phyloP scores from a whole-genome alignment of 345 rosid genomes.

The Barbarea vulgaris region DNA sequence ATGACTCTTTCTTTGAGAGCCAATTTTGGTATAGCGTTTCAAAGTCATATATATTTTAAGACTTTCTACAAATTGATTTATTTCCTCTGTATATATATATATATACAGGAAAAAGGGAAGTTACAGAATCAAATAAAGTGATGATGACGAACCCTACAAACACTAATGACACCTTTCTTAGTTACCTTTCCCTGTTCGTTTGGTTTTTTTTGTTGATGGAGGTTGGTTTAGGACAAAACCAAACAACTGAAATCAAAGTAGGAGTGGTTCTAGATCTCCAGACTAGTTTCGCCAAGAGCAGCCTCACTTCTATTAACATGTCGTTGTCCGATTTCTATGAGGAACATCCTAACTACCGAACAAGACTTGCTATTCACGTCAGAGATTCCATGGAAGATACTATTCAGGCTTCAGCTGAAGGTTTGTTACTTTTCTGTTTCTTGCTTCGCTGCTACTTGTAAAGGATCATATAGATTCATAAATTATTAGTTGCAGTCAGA shows the following conservation, averaged over 20 bases:
- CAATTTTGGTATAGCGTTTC: not conserved
- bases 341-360: conserved; percentile 29
- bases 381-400: conserved; percentile 40
- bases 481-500: not conserved
- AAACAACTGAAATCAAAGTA: conserved; percentile 31
- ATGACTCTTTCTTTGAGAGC: not conserved
- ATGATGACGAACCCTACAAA: conserved; percentile 15
- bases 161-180: not conserved
- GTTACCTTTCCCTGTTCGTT: not conserved
- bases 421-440: conserved; percentile 28
- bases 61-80: not conserved
- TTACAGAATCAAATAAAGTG: not conserved
- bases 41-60: not conserved
- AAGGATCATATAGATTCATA: not conserved
- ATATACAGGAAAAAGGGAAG: not conserved
- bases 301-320: conserved; percentile 31
- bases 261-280: conserved; percentile 47
- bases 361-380: conserved; percentile 30
- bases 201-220: not conserved
- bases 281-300: conserved; percentile 21
- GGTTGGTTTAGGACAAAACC: conserved; percentile 19
- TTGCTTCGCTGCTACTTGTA: not conserved
- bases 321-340: conserved; percentile 41
- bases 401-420: conserved; percentile 45
- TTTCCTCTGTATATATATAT: not conserved